Conservation (phyloP, 352 stramenopile genomes). For the Stramenopiles sp. region DNA sequence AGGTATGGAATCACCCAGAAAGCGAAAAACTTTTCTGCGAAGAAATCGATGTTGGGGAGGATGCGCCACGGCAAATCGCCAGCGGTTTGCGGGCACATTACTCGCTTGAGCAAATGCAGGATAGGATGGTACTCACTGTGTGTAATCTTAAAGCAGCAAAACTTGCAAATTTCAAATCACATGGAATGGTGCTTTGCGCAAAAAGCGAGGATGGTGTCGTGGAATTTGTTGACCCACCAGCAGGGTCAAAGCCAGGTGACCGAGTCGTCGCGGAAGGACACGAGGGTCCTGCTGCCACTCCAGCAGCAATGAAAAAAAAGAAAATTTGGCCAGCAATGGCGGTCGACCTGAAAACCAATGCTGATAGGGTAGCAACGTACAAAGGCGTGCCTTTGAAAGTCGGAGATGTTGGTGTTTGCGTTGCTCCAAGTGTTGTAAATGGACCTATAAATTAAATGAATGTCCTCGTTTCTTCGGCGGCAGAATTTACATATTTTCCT, state of each 20-base stretch:
- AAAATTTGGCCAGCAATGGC: constrained; percentile 54
- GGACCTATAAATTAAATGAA: background rate
- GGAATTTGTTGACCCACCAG: constrained; percentile 76
- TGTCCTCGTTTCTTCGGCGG: background rate
- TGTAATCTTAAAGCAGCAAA: constrained; percentile 95
- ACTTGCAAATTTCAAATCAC: constrained; percentile 82
- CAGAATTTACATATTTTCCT: no score
- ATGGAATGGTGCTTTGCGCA: constrained; percentile 90
- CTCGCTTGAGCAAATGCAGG: constrained; percentile 78
- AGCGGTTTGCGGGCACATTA: constrained; percentile 85
- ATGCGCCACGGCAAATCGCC: constrained; percentile 73
- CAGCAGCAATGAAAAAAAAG: constrained; percentile 44
- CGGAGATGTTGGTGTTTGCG: constrained; percentile 34
- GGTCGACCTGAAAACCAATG: constrained; percentile 44
- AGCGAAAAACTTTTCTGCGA: constrained; percentile 92
- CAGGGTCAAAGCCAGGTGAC: constrained; percentile 69
- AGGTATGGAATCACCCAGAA: constrained; percentile 69
- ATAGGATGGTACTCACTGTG: constrained; percentile 77
- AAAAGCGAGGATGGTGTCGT: constrained; percentile 63
- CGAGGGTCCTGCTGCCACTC: constrained; percentile 39
- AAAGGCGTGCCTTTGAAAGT: constrained; percentile 49
- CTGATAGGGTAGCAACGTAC: constrained; percentile 43
- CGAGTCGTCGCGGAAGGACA: constrained; percentile 57
- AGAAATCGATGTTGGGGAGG: constrained; percentile 92
- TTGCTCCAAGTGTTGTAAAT: constrained; percentile 14